These are phyloP conservation scores for Sphagnum magellanicum DNA, from an alignment of 228 moss, liverwort and hornwort species.

Conservation along the genomic window DNA sequence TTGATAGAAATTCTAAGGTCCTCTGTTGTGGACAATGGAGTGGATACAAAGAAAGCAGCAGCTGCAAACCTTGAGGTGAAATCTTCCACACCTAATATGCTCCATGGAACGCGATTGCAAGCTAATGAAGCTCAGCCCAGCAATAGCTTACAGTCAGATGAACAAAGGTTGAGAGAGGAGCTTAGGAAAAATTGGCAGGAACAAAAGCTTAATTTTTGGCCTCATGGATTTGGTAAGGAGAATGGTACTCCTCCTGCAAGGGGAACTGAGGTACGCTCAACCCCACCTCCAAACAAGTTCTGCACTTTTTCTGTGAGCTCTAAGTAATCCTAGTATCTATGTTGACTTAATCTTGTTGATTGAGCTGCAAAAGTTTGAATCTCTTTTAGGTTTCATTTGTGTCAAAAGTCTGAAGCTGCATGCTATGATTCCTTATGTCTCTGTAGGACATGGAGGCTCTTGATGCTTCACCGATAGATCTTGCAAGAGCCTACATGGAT, in stretches of 20 bases:
- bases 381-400: too few species aligned
- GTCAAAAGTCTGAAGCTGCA: too few species aligned
- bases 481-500: conserved; percentile 93
- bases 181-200: conserved; percentile 53
- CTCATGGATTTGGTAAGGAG: conserved; percentile 32
- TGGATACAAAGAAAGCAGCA: conserved; percentile 38
- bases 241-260: conserved; percentile 28
- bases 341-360: too few species aligned
- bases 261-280: conserved; percentile 33
- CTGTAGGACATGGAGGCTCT: conserved; percentile 52
- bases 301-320: too few species aligned
- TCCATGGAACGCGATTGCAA: neutral
- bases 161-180: conserved; percentile 63
- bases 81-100: conserved; percentile 10
- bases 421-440: too few species aligned
- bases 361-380: too few species aligned
- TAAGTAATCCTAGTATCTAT: too few species aligned
- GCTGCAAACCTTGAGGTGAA: conserved; percentile 24
- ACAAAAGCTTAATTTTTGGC: conserved; percentile 31
- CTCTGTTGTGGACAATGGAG: conserved; percentile 54
- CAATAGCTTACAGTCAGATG: conserved; percentile 51
- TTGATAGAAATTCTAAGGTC: conserved; percentile 63
- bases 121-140: conserved; percentile 31
- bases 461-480: conserved; percentile 54
- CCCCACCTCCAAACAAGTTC: too few species aligned